A percentile compares a stretch with the other conserved stretches of the same genome.
Conservation (phyloP, 495 filamentous ascomycete genomes). For the Aspergillus egyptiacus region DNA sequence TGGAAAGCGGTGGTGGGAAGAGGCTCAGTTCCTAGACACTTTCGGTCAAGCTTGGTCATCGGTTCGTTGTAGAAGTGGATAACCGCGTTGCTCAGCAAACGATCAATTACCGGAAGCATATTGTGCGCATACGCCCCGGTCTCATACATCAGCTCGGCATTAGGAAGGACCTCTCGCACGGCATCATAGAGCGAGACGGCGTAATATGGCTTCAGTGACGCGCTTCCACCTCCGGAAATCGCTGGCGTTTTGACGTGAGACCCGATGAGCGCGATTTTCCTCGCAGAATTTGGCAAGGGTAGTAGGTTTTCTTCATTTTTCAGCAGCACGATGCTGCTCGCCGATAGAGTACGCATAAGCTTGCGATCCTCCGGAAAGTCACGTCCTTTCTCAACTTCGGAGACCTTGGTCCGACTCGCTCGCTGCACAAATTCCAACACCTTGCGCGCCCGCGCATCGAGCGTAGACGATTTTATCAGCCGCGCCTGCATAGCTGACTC, state of each 20-base stretch:
- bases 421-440: constrained; percentile 49
- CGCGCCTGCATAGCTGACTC: constrained; percentile 51
- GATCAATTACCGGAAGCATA: constrained; percentile 49
- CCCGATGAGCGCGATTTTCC: constrained; percentile 66
- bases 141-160: constrained; percentile 49
- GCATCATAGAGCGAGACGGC: constrained; percentile 58
- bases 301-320: constrained; percentile 62
- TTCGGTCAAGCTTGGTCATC: constrained; percentile 31
- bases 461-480: constrained; percentile 43
- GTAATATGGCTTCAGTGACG: constrained; percentile 70
- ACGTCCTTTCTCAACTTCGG: constrained; percentile 42
- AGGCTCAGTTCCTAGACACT: constrained; percentile 43
- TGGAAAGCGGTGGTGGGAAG: constrained; percentile 48
- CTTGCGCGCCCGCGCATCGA: constrained; percentile 52
- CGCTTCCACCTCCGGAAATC: constrained; percentile 70
- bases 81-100: constrained; percentile 41
- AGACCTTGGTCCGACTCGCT: constrained; percentile 47
- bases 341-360: constrained; percentile 54
- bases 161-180: constrained; percentile 47
- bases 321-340: constrained; percentile 64
- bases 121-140: constrained; percentile 53
- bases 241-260: constrained; percentile 66
- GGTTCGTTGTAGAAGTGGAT: constrained; percentile 51
- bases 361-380: constrained; percentile 55
- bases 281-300: constrained; percentile 51